phyloP scores from a whole-genome alignment of 306 rosid species.

The Hippophae gyantsensis region DNA sequence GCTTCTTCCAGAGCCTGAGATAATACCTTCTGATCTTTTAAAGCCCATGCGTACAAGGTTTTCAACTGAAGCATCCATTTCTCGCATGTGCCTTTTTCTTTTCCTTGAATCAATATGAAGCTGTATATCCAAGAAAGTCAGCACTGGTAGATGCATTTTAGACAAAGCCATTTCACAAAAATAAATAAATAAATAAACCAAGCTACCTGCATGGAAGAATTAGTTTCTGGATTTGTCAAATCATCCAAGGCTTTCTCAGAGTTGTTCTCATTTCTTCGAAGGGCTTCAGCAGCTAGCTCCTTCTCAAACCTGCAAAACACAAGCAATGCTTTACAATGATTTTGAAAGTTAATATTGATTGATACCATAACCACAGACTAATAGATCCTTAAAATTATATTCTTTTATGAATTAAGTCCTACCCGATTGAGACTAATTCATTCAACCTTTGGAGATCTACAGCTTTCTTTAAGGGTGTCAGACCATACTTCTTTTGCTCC shows the following conservation, averaged over 20 bases:
- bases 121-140: conserved; percentile 32
- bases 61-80: conserved; percentile 43
- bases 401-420: conserved; percentile 1
- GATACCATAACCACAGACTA: neutral
- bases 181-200: neutral
- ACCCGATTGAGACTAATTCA: conserved; percentile 73
- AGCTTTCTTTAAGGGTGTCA: conserved; percentile 63
- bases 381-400: neutral
- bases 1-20: neutral
- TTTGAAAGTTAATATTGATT: neutral
- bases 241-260: conserved; percentile 70
- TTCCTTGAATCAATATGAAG: conserved; percentile 53
- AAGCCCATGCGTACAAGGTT: conserved; percentile 64
- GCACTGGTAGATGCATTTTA: neutral
- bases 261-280: conserved; percentile 77
- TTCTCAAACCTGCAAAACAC: conserved; percentile 49
- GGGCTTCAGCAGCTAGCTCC: conserved; percentile 88
- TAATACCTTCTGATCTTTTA: conserved; percentile 61
- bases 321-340: conserved; percentile 12
- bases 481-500: conserved; percentile 75
- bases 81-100: conserved; percentile 43
- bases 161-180: conserved; percentile 6
- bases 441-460: conserved; percentile 66
- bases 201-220: conserved; percentile 61
- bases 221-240: conserved; percentile 69